Evolutionary conservation across 2,329 filamentous ascomycete genomes (phyloP).

Genomic region (Trichoderma pleuroti): DNA sequence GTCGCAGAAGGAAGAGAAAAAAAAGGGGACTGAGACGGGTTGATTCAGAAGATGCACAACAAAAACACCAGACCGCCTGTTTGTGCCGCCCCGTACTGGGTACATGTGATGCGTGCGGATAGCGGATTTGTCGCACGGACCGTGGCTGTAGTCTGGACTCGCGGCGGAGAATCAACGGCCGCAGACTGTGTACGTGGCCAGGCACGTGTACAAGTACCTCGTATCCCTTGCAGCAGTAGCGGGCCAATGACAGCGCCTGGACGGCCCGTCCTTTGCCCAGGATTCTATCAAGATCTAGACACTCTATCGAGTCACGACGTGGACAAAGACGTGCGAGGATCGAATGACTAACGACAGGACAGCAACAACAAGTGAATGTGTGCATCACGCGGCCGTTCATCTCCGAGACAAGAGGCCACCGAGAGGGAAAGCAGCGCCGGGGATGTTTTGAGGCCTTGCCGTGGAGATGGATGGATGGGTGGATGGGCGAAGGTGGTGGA

Average conservation of each 20-base stretch:
- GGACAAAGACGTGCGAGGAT: background rate
- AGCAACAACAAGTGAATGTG: background rate
- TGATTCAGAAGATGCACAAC: slow-evolving; percentile 11
- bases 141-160: background rate
- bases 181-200: slow-evolving; percentile 14
- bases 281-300: slow-evolving; percentile 17
- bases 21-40: slow-evolving; percentile 4
- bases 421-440: background rate
- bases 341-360: background rate
- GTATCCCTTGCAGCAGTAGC: background rate
- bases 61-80: slow-evolving; percentile 15
- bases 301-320: slow-evolving; percentile 17
- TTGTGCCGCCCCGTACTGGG: background rate
- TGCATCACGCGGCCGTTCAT: slow-evolving; percentile 6
- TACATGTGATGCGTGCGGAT: slow-evolving; percentile 5
- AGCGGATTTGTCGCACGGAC: background rate
- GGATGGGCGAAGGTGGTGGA: no score
- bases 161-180: background rate
- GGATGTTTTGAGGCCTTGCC: background rate
- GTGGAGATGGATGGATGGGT: background rate
- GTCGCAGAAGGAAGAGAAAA: background rate
- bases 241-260: slow-evolving; percentile 1
- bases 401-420: slow-evolving; percentile 1
- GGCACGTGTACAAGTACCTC: slow-evolving; percentile 7
- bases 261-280: slow-evolving; percentile 3